phyloP scores from a whole-genome alignment of 352 stramenopile genomes.

The Globisporangium barbulae region DNA sequence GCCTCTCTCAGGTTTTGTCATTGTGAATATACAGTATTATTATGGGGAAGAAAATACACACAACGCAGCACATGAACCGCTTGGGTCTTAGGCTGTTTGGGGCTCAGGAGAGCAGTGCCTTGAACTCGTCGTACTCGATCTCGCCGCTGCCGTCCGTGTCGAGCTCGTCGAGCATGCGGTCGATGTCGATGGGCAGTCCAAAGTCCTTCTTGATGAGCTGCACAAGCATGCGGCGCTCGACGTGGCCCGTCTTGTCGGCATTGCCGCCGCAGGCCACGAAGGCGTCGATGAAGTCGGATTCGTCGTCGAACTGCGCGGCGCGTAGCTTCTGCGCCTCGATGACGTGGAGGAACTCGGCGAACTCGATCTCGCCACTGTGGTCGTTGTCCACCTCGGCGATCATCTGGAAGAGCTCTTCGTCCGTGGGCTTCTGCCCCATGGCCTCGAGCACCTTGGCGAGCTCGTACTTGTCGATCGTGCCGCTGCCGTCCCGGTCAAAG shows the following conservation, averaged over 20 bases:
- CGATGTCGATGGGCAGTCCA: slow-evolving; percentile 94
- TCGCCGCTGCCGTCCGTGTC: slow-evolving; percentile 93
- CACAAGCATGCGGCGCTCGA: slow-evolving; percentile 86
- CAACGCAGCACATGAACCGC: not conserved
- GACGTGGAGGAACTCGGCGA: slow-evolving; percentile 96
- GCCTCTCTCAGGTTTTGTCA: slow-evolving; percentile 4
- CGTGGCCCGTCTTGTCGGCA: slow-evolving; percentile 89
- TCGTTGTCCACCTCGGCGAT: slow-evolving; percentile 93
- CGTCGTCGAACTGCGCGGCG: slow-evolving; percentile 92
- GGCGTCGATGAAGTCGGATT: slow-evolving; percentile 97
- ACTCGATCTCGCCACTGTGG: slow-evolving; percentile 96
- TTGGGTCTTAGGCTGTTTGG: not conserved
- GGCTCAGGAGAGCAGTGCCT: slow-evolving; percentile 79
- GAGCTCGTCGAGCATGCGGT: slow-evolving; percentile 95
- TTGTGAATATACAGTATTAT: slow-evolving; percentile 19
- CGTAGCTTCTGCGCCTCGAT: slow-evolving; percentile 97
- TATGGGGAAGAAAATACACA: slow-evolving; percentile 15
- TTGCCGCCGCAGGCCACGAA: slow-evolving; percentile 95
- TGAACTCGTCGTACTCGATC: slow-evolving; percentile 97
- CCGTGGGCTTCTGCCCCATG: slow-evolving; percentile 96
- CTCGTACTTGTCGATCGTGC: slow-evolving; percentile 95
- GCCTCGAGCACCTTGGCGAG: slow-evolving; percentile 94
- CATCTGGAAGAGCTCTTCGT: slow-evolving; percentile 98
- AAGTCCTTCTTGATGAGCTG: slow-evolving; percentile 97
- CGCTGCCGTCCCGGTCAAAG: slow-evolving; percentile 95